These are phyloP conservation scores for Thermothelomyces thermophilus DNA, from an alignment of 2,329 filamentous ascomycete genomes.

Conservation along the genomic window DNA sequence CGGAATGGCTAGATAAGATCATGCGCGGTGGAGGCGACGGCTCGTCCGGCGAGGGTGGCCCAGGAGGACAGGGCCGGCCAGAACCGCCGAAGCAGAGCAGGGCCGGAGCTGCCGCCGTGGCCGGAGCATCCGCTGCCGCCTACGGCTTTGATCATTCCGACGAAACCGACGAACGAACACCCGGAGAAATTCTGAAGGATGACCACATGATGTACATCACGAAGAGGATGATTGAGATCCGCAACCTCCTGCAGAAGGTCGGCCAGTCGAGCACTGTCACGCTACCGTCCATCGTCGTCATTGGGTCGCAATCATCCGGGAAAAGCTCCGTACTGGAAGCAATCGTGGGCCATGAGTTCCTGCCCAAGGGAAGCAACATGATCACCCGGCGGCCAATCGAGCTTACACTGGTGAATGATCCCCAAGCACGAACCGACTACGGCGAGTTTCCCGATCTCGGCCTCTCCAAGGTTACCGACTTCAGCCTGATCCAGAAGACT, in stretches of 20 bases:
- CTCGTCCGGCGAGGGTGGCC: conserved; percentile 42
- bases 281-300: conserved; percentile 96
- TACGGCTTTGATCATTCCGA: conserved; percentile 68
- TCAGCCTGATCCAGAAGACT: conserved; percentile 84
- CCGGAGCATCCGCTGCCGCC: conserved; percentile 66
- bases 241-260: conserved; percentile 82
- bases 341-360: conserved; percentile 94
- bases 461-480: conserved; percentile 84
- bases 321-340: conserved; percentile 97
- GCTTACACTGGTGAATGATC: conserved; percentile 91
- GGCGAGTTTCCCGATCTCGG: conserved; percentile 94
- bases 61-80: conserved; percentile 42
- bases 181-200: conserved; percentile 67
- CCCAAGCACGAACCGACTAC: conserved; percentile 78
- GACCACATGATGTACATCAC: conserved; percentile 99
- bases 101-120: conserved; percentile 52
- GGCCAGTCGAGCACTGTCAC: conserved; percentile 86
- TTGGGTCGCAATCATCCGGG: conserved; percentile 94
- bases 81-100: conserved; percentile 55
- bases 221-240: conserved; percentile 99
- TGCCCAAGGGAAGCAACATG: conserved; percentile 98
- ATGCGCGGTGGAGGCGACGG: conserved; percentile 56
- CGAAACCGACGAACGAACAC: conserved; percentile 50
- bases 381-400: conserved; percentile 94
- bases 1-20: conserved; percentile 74